These are phyloP conservation scores for Penicillium sp. DNA, from an alignment of 2,329 filamentous ascomycete species.

Conservation along the genomic window DNA sequence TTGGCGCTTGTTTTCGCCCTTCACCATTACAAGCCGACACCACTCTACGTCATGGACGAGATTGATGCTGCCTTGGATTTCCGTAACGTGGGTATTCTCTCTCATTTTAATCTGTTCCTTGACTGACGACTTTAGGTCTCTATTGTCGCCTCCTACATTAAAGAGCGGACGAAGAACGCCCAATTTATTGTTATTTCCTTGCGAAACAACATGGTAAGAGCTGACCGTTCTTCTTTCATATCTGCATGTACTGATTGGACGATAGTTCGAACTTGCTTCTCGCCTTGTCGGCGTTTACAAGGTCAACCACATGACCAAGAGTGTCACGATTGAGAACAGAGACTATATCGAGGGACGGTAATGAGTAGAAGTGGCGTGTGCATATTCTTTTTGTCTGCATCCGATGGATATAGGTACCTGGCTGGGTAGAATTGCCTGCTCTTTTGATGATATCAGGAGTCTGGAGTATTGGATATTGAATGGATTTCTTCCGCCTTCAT, in stretches of 20 bases:
- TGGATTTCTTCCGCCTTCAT: slow-evolving; percentile 4
- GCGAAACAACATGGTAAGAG: slow-evolving; percentile 81
- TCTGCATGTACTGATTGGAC: slow-evolving; percentile 5
- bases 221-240: neutral
- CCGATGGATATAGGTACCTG: slow-evolving; percentile 17
- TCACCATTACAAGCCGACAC: slow-evolving; percentile 97
- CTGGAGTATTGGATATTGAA: slow-evolving; percentile 20
- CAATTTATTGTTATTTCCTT: slow-evolving; percentile 98
- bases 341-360: slow-evolving; percentile 59
- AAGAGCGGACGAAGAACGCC: slow-evolving; percentile 97
- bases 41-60: slow-evolving; percentile 98
- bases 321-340: slow-evolving; percentile 79
- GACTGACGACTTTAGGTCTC: slow-evolving; percentile 60
- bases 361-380: slow-evolving; percentile 13
- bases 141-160: slow-evolving; percentile 98
- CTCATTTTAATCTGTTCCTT: neutral
- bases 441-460: slow-evolving; percentile 27
- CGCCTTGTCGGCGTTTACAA: slow-evolving; percentile 97
- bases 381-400: slow-evolving; percentile 14
- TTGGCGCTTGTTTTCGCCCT: slow-evolving; percentile 95
- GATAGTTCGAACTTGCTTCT: slow-evolving; percentile 82
- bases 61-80: slow-evolving; percentile 98
- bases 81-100: slow-evolving; percentile 69
- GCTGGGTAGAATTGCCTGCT: slow-evolving; percentile 16
- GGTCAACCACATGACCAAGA: slow-evolving; percentile 98